Base-by-base conservation (phyloP, 352 stramenopile species). In the Globisporangium iwayamae region DNA sequence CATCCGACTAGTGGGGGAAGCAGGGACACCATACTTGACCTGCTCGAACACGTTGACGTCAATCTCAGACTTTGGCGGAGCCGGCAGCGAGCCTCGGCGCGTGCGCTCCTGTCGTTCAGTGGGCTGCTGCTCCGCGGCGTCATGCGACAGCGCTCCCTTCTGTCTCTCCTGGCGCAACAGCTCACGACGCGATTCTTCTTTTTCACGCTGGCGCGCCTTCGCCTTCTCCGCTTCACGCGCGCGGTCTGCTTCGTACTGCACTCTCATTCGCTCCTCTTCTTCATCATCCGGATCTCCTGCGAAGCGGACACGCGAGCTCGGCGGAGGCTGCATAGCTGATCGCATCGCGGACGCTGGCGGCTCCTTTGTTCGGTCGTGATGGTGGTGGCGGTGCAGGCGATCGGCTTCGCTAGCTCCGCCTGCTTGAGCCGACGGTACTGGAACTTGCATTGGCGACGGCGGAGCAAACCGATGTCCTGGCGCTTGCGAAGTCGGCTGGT, bases 271-370 rank as follows among this genome's bases (percentile, higher is more conserved):
- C 46, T 47, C 45, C 55, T 46, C 43, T 38, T 63, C 52, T 8
- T 64, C 63, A 2, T 67, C 32, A 18, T 53, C 39, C n/a, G n/a
- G n/a, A 8, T 60, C n/a, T 22, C 39, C 60, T 46, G 52, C 36
- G 28, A 75, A 78, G 2, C 72, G 76, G 25, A 86, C 74, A 39
- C 72, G 72, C 14, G 70, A 76, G 56, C 67, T 79, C 1, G 79
- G 77, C 10, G 82, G 83, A 50, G 74, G 61, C 13, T 73, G 62
- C 3, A 78, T 67, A 0, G 72, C 57, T 9, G 38, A 72, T 30
- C 39, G 64, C 68, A 59, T 63, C 4, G 73, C 71, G n/a, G 77
- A 86, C 22, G 63, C 69, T 1, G 77, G 74, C 11, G 70, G 56
- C 62, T 69, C 62, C 68, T 51, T 4, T 56, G 52, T 39, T 64